Evolutionary conservation across 345 rosid species (phyloP).

Genomic region (Leavenworthia alabamica): DNA sequence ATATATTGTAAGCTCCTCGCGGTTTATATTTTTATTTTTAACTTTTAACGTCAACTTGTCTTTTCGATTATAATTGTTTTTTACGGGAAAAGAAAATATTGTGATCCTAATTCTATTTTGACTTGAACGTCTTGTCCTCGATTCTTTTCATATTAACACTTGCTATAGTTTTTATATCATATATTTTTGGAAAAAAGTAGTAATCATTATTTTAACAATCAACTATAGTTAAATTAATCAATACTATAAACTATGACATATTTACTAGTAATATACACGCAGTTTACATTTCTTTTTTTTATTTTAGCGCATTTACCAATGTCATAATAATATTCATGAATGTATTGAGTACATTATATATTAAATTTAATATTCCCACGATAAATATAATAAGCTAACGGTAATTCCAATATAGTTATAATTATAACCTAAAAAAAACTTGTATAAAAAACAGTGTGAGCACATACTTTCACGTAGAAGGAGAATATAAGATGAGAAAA

Average conservation of each 20-base stretch:
- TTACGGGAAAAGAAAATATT: slow-evolving; percentile 1
- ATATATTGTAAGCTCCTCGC: slow-evolving; percentile 26
- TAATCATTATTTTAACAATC: neutral
- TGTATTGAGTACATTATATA: neutral
- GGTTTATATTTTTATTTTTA: slow-evolving; percentile 22
- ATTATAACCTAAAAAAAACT: neutral
- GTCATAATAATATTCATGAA: neutral
- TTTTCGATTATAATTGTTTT: slow-evolving; percentile 14
- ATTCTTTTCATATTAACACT: slow-evolving; percentile 27
- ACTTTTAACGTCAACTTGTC: slow-evolving; percentile 22
- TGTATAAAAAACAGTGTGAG: neutral
- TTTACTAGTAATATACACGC: neutral
- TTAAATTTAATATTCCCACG: neutral
- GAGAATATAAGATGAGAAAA: slow-evolving; percentile 4
- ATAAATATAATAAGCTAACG: neutral
- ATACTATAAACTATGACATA: neutral
- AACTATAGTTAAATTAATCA: neutral
- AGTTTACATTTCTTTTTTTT: neutral
- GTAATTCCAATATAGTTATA: neutral
- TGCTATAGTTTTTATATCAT: neutral
- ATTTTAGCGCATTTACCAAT: neutral
- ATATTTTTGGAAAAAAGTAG: too few relatives aligned
- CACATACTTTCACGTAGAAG: slow-evolving; percentile 12
- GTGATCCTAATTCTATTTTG: slow-evolving; percentile 27
- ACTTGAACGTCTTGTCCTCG: slow-evolving; percentile 25